Evolutionary conservation across 1,139 yeast genomes (phyloP), one percentile per base, ranked within the genome.

Genomic region (Pichia sorboxylosa): DNA sequence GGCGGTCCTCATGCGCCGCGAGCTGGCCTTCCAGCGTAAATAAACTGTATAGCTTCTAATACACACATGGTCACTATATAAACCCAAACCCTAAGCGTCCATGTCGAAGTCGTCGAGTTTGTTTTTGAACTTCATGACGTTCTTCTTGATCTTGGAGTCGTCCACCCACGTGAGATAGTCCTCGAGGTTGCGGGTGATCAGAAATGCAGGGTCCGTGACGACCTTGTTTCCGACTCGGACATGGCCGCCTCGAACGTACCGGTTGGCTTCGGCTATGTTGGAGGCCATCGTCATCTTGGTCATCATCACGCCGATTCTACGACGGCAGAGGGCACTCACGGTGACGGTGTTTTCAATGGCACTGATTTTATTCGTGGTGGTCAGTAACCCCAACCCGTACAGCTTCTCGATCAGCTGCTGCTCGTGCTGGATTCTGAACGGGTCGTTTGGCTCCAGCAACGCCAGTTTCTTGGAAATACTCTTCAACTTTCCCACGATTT

Each of bases 131-230:
- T 81, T 81, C 59, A 87, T 76, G 39, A 87, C 73, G 46, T 84
- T 85, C 51, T 81, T 70, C 67, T 82, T 87, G 57, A 92, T 87
- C 76, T 90, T 92, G 43, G 94, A 80, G 30, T 76, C 69, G 51
- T 92, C 97, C 14, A 83, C 93, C 99, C 99, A 92, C 2, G 98
- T 92, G 48, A 92, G 69, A 56, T 84, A 90, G 58, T 92, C 99
- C 54, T 92, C 98, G 78, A 90, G 69, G 47, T 77, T 84, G 52
- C 92, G 67, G 8, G 96, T 87, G 3, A 92, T 93, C 47, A 92
- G 64, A 54, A 79, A 90, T 1, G 98, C 96, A 4, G 98, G 93
- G 54, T 92, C 98, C 0, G 95, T 85, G 30, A 92, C 76, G 22
- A 90, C 80, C 50, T 85, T 83, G 8, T 97, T 98, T 0, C 99